Base-by-base conservation (phyloP, 306 rosid genomes). In the Mucuna pruriens region DNA sequence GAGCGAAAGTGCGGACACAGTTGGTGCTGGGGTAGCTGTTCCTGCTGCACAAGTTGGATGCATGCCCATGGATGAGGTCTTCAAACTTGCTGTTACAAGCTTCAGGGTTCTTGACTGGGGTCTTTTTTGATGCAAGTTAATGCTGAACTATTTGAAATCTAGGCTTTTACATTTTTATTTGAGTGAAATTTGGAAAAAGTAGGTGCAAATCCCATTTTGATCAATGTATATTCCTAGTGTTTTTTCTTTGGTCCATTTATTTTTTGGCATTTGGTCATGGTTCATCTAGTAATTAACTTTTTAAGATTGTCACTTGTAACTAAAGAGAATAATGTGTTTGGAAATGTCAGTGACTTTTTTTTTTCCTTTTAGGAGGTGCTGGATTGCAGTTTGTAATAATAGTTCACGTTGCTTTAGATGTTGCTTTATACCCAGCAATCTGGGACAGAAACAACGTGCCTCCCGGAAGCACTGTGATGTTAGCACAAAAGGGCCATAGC, bases 41-140 rank as follows among this genome's bases (percentile, higher is more conserved):
- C 91, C 97, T 49, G 98, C 98, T 11, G 36, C 79, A 16, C 91
- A 88, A 76, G 88, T 86, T 51, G 99, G 99, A 54, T 87, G 85
- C 34, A 54, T 86, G 73, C 90, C 97, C 40, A 88, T 95, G 91
- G 71, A 87, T 19, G 98, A 95, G 77, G 89, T 92, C 80, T 89
- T 90, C 57, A 92, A 60, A 74, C 85, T 85, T 22, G 92, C 97
- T 9, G 90, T 87, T 81, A 79, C 94, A 39, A 90, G 77, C 93
- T 93, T 96, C 86, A 90, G 80, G 85, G 91, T 93, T 80, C 46
- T 77, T 73, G 91, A 96, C 87, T 90, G 98, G 99, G 66, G 81
- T 72, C 88, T 96, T 38, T 93, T 62, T 93, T 70, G 86, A 84
- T 67, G 74, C 81, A 49, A 60, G 83, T 29, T 74, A 9, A 48